These are phyloP conservation scores for Cladosporium sp. DNA, from an alignment of 2,329 filamentous ascomycete species.

Conservation along the genomic window DNA sequence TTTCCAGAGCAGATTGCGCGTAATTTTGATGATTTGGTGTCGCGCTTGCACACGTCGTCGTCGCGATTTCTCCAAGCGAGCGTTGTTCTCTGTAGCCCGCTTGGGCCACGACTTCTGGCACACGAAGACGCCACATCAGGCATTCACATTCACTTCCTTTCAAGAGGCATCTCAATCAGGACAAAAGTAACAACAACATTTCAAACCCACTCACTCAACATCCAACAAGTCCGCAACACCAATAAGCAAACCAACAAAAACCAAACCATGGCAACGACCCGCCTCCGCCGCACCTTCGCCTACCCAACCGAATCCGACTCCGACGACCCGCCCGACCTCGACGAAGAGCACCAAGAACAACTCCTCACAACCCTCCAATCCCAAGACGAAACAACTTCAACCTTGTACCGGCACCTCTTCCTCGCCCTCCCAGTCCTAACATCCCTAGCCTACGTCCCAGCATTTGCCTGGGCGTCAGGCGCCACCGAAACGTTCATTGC, in stretches of 20 bases:
- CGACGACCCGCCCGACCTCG: conserved; percentile 59
- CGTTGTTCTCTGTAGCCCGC: not conserved
- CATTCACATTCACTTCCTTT: conserved; percentile 3
- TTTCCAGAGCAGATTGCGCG: not conserved
- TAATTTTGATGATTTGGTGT: conserved; percentile 7
- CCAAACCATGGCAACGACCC: conserved; percentile 53
- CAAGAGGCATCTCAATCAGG: not conserved
- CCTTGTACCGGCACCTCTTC: conserved; percentile 48
- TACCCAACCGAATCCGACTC: conserved; percentile 65
- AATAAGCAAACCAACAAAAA: not conserved
- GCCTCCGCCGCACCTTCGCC: conserved; percentile 74
- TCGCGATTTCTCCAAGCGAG: conserved; percentile 1
- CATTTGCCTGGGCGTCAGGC: conserved; percentile 45
- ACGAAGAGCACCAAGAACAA: conserved; percentile 71
- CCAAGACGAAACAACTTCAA: conserved; percentile 50
- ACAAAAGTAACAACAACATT: not conserved
- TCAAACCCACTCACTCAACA: too few relatives aligned
- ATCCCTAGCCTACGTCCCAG: conserved; percentile 55
- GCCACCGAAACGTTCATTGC: conserved; percentile 46
- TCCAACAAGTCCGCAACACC: not conserved
- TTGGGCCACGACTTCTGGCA: conserved; percentile 10
- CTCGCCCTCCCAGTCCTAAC: conserved; percentile 61
- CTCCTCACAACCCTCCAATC: conserved; percentile 58
- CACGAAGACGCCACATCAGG: not conserved
- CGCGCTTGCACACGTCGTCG: conserved; percentile 5